Evolutionary conservation across 2,329 filamentous ascomycete genomes (phyloP).

Genomic region (Ophiostoma novo-ulmi): DNA sequence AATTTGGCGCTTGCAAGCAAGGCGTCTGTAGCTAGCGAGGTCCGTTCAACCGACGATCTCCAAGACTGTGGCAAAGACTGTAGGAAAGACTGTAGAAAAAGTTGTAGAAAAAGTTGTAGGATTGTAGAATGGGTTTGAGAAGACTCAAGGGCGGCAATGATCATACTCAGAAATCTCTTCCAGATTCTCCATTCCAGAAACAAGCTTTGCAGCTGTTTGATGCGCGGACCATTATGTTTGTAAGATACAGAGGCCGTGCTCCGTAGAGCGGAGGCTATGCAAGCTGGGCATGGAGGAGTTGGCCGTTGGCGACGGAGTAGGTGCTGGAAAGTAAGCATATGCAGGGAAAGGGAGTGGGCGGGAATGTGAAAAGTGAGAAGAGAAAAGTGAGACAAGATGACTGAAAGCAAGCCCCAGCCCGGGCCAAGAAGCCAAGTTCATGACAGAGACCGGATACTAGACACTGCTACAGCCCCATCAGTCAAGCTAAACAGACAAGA

Average conservation of each 20-base stretch:
- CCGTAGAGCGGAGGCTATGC: neutral
- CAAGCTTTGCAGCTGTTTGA: conserved; percentile 13
- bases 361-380: neutral
- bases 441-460: neutral
- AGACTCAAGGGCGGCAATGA: neutral
- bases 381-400: neutral
- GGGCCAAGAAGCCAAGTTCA: neutral
- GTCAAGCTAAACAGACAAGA: neutral
- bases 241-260: neutral
- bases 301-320: neutral
- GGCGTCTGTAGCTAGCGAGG: too few relatives aligned
- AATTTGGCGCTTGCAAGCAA: conserved; percentile 4
- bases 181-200: neutral
- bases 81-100: too few relatives aligned
- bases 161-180: neutral
- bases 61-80: too few relatives aligned
- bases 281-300: neutral
- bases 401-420: neutral
- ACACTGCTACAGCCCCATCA: neutral
- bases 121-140: neutral
- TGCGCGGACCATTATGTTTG: neutral
- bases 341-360: neutral
- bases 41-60: neutral
- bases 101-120: too few relatives aligned
- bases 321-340: neutral